A percentile compares a stretch with the other conserved stretches of the same genome.
phyloP scores from a whole-genome alignment of 345 rosid genomes.

The Xanthoceras sorbifolium region DNA sequence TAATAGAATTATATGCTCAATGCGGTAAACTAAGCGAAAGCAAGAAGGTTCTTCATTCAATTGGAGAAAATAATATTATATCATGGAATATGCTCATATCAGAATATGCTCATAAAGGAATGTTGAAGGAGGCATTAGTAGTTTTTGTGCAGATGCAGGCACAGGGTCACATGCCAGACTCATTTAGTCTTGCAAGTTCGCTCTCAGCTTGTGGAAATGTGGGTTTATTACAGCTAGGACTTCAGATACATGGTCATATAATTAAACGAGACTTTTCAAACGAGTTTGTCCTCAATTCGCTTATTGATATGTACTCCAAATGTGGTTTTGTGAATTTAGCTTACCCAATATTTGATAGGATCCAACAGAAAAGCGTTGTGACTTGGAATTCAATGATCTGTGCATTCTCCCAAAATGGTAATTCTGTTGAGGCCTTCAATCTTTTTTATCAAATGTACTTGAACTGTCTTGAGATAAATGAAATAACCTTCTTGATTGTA shows the following conservation, averaged over 20 bases:
- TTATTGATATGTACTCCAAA: conserved; percentile 68
- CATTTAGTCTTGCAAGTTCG: conserved; percentile 67
- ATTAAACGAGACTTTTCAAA: conserved; percentile 36
- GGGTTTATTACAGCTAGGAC: conserved; percentile 53
- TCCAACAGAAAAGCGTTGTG: conserved; percentile 43
- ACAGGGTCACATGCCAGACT: conserved; percentile 53
- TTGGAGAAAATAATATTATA: conserved; percentile 53
- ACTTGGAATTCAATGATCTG: conserved; percentile 73
- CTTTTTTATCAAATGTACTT: conserved; percentile 64
- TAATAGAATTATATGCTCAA: conserved; percentile 66
- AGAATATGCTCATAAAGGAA: conserved; percentile 48
- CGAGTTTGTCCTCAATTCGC: conserved; percentile 59
- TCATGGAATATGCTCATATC: conserved; percentile 79
- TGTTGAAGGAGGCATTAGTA: conserved; percentile 48
- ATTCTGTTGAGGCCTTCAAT: conserved; percentile 51
- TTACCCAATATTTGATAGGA: conserved; percentile 36
- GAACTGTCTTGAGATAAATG: conserved; percentile 45
- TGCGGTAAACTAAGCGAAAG: conserved; percentile 50
- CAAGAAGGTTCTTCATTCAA: conserved; percentile 41
- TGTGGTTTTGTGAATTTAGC: conserved; percentile 55
- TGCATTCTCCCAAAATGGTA: conserved; percentile 62
- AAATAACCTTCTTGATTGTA: conserved; percentile 58
- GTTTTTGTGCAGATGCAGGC: conserved; percentile 56
- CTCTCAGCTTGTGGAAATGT: conserved; percentile 64
- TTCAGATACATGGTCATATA: conserved; percentile 68